A percentile compares a stretch with the other conserved stretches of the same genome.
phyloP scores from a whole-genome alignment of 2,329 filamentous ascomycete species.

The Talaromyces albobiverticillius region DNA sequence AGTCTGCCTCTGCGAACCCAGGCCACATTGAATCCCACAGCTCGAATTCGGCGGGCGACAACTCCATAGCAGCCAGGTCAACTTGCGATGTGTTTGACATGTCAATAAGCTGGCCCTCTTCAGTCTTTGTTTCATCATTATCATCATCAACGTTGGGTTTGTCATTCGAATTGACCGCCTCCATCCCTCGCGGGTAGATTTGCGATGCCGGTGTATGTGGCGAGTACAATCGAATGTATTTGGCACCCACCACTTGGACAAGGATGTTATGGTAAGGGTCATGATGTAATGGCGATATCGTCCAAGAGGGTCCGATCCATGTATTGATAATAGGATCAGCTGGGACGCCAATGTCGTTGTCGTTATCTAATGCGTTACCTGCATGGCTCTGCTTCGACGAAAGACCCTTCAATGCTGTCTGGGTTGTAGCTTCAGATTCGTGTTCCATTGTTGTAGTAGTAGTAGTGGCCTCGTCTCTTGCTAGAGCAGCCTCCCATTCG shows the following conservation, averaged over 20 bases:
- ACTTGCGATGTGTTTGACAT: slow-evolving; percentile 88
- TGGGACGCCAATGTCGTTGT: slow-evolving; percentile 18
- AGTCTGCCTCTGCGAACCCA: slow-evolving; percentile 59
- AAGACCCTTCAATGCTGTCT: slow-evolving; percentile 34
- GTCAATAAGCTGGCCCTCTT: slow-evolving; percentile 54
- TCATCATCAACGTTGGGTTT: not conserved
- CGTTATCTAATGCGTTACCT: slow-evolving; percentile 14
- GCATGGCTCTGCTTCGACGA: slow-evolving; percentile 13
- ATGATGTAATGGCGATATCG: slow-evolving; percentile 89
- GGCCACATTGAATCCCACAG: slow-evolving; percentile 49
- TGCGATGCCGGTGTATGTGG: slow-evolving; percentile 56
- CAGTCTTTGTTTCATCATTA: not conserved
- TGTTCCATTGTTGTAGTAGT: not conserved
- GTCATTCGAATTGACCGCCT: slow-evolving; percentile 26
- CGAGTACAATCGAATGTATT: slow-evolving; percentile 87
- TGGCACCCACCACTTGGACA: slow-evolving; percentile 81
- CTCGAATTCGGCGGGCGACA: slow-evolving; percentile 40
- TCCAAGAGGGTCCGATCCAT: slow-evolving; percentile 86
- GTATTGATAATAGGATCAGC: slow-evolving; percentile 72
- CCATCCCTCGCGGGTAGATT: slow-evolving; percentile 40
- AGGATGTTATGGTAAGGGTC: slow-evolving; percentile 94
- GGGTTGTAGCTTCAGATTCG: slow-evolving; percentile 12
- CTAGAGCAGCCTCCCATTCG: slow-evolving; percentile 20
- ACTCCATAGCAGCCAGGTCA: slow-evolving; percentile 70
- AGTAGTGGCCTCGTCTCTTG: slow-evolving; percentile 14